These are phyloP conservation scores for Cystobasidium slooffiae DNA, from an alignment of 1,284 basidiomycete genomes.

Conservation along the genomic window DNA sequence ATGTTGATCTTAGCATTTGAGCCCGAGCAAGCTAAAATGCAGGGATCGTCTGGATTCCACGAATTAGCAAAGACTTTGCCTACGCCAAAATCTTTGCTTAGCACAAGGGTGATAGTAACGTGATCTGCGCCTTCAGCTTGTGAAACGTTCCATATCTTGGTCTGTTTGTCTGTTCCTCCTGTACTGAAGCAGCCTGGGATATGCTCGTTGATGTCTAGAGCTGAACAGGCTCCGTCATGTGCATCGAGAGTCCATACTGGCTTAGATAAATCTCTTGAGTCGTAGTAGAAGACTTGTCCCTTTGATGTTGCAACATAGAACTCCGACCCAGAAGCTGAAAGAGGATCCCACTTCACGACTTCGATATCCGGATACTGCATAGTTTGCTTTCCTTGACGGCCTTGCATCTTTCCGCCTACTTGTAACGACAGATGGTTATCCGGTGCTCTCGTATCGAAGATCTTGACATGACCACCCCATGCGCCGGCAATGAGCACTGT, in stretches of 20 bases:
- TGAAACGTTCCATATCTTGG: slow-evolving; percentile 90
- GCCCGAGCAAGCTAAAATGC: slow-evolving; percentile 91
- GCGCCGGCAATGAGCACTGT: slow-evolving; percentile 88
- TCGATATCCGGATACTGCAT: slow-evolving; percentile 86
- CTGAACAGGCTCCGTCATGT: slow-evolving; percentile 91
- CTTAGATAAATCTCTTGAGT: slow-evolving; percentile 75
- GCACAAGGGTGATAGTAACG: slow-evolving; percentile 82
- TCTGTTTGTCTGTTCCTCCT: slow-evolving; percentile 85
- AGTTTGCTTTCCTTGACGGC: slow-evolving; percentile 68
- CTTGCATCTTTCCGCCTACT: slow-evolving; percentile 54
- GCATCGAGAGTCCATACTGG: slow-evolving; percentile 86
- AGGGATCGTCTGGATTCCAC: slow-evolving; percentile 92
- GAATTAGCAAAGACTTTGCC: slow-evolving; percentile 91
- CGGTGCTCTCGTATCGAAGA: slow-evolving; percentile 88
- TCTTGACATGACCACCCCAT: slow-evolving; percentile 89
- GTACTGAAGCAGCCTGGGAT: slow-evolving; percentile 89
- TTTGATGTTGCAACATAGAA: slow-evolving; percentile 86
- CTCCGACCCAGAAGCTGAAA: slow-evolving; percentile 60
- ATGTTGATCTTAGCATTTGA: slow-evolving; percentile 90
- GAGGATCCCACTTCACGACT: slow-evolving; percentile 89
- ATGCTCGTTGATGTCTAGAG: slow-evolving; percentile 88
- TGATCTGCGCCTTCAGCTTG: slow-evolving; percentile 64
- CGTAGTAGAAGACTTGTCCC: slow-evolving; percentile 87
- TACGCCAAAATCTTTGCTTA: slow-evolving; percentile 81
- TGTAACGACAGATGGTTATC: slow-evolving; percentile 59